phyloP scores from a whole-genome alignment of 805 yeast genomes.

The Ogataea saltuana region DNA sequence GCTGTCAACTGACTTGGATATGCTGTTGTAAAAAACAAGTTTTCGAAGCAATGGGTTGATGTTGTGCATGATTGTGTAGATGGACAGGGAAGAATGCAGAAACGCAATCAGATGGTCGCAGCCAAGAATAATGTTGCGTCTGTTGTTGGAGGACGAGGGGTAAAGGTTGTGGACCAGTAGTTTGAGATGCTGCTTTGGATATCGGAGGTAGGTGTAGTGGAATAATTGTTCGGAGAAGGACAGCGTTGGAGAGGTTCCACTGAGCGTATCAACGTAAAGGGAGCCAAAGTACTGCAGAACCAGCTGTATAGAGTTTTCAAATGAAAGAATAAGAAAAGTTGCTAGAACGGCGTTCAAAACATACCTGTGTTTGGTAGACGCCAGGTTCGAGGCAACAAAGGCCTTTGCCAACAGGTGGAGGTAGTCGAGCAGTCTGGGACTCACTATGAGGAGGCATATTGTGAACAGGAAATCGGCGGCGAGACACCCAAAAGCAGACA shows the following conservation, averaged over 20 bases:
- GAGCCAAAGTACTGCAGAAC: constrained; percentile 5
- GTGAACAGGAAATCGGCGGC: constrained; percentile 24
- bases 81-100: constrained; percentile 30
- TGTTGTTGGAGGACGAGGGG: constrained; percentile 18
- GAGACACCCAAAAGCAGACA: constrained; percentile 17
- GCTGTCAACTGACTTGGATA: constrained; percentile 25
- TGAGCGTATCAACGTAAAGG: constrained; percentile 3
- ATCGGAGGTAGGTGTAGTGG: constrained; percentile 18
- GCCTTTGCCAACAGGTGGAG: constrained; percentile 35
- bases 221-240: constrained; percentile 13
- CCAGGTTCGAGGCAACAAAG: constrained; percentile 35
- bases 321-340: constrained; percentile 20
- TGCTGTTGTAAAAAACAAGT: constrained; percentile 13
- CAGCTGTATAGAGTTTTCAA: constrained; percentile 1
- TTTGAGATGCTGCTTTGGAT: constrained; percentile 26
- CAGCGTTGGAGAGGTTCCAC: constrained; percentile 1
- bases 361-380: constrained; percentile 32
- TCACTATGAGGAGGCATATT: constrained; percentile 17
- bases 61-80: constrained; percentile 33
- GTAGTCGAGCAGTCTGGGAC: constrained; percentile 31
- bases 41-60: constrained; percentile 29
- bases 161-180: constrained; percentile 25
- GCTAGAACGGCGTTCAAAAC: constrained; percentile 33
- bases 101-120: constrained; percentile 33
- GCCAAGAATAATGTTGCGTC: constrained; percentile 23